Evolutionary conservation across 805 yeast genomes (phyloP).

Genomic region (Lipomyces starkeyi): DNA sequence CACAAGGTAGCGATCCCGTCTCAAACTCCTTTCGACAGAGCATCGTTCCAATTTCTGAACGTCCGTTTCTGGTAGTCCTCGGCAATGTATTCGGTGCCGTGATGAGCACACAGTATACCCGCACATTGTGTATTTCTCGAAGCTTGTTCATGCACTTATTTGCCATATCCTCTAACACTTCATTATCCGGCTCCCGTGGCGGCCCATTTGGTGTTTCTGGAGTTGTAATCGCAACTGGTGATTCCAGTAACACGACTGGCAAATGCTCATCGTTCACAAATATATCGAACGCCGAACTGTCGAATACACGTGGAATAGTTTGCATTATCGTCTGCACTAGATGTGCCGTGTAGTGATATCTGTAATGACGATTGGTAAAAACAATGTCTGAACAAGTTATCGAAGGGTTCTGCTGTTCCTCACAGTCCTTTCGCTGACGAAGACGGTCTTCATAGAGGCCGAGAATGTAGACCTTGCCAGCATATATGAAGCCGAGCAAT

Average conservation of each 20-base stretch:
- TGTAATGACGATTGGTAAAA: slow-evolving; percentile 40
- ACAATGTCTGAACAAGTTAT: slow-evolving; percentile 5
- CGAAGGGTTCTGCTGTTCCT: slow-evolving; percentile 41
- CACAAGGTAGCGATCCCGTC: slow-evolving; percentile 79
- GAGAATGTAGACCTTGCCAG: slow-evolving; percentile 85
- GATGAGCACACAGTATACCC: slow-evolving; percentile 80
- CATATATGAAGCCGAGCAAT: slow-evolving; percentile 81
- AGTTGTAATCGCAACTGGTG: slow-evolving; percentile 56
- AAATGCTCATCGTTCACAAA: slow-evolving; percentile 78
- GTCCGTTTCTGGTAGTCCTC: slow-evolving; percentile 80
- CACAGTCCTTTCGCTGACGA: slow-evolving; percentile 59
- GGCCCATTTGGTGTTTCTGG: slow-evolving; percentile 38
- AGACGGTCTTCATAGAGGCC: slow-evolving; percentile 93
- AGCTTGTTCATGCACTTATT: slow-evolving; percentile 54
- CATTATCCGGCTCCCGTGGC: slow-evolving; percentile 46
- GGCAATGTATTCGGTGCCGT: slow-evolving; percentile 84
- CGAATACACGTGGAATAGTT: slow-evolving; percentile 79
- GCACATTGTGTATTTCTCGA: slow-evolving; percentile 67
- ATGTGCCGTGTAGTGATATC: slow-evolving; percentile 87
- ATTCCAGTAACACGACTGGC: slow-evolving; percentile 85
- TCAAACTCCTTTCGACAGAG: slow-evolving; percentile 75
- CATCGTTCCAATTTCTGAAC: slow-evolving; percentile 92
- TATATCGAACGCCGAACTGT: slow-evolving; percentile 90
- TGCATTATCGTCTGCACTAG: slow-evolving; percentile 82
- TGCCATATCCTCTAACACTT: slow-evolving; percentile 58